Base-by-base conservation (phyloP, 2,329 filamentous ascomycete species). In the Aspergillus arachidicola region DNA sequence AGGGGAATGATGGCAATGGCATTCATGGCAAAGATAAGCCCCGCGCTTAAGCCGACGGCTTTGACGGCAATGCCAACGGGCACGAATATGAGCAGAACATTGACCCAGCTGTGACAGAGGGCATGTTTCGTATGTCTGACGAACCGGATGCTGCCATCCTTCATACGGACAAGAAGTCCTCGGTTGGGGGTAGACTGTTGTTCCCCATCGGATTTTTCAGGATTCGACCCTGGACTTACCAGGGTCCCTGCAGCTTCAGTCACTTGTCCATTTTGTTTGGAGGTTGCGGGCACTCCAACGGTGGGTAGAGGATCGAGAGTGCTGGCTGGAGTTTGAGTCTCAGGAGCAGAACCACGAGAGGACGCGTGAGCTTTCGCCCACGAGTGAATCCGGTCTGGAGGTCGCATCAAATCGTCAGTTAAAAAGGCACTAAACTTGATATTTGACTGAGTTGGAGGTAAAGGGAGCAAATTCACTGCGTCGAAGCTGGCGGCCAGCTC, bases 1-100 rank as follows among this genome's bases (percentile, higher is more conserved):
- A 93, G 82, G 30, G 91, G 91, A 63, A 93, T 85, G 71, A 93
- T 91, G 69, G 91, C 90, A 68, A 93, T 82, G 58, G 89, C 89
- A 75, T 93, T 93, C 81, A 92, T 85, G 62, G 85, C 89, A 74
- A 93, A 93, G 64, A 91, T 80, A 62, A 91, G 79, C 50, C 85
- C 88, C 23, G 88, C 85, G 59, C 83, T 83, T 60, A 87, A 72
- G 1, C 72, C 70, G 4, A 75, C 69, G 10, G 77, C 76, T 65
- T 79, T 70, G 23, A 73, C 69, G 50, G 72, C 75, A 50, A 81
- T 79, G 54, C 78, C 79, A n/a, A 75, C 67, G 0, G 78, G 79
- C 41, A 81, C 78, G 61, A 80, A 80, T 62, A 81, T 58, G 56
- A 81, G 71, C 53, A 80, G 73, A 68, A 79, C 73, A 69, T 80